These are phyloP conservation scores for Galerina marginata DNA, from an alignment of 768 basidiomycete genomes.

Conservation along the genomic window DNA sequence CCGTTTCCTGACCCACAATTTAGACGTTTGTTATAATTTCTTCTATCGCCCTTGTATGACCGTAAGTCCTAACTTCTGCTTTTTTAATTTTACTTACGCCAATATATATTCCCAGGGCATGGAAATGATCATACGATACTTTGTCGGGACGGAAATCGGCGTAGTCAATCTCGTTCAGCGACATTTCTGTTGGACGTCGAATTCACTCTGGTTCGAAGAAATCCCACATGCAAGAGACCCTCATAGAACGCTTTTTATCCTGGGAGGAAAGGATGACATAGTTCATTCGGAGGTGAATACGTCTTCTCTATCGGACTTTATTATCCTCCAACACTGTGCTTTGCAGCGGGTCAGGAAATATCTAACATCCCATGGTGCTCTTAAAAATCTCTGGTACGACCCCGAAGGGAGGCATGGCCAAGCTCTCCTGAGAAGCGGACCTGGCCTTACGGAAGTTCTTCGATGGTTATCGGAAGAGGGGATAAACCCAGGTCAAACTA, in stretches of 20 bases:
- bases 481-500: not conserved
- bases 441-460: conserved; percentile 61
- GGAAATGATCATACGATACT: conserved; percentile 85
- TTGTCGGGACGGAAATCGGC: conserved; percentile 87
- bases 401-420: conserved; percentile 67
- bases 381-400: conserved; percentile 69
- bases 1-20: not conserved
- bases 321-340: not conserved
- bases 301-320: not conserved
- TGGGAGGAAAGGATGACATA: conserved; percentile 86
- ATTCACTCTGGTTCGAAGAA: conserved; percentile 90
- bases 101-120: conserved; percentile 55
- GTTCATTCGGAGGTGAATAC: conserved; percentile 67
- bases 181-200: conserved; percentile 86
- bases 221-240: conserved; percentile 81
- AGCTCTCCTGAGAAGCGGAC: conserved; percentile 56
- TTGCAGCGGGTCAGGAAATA: conserved; percentile 75
- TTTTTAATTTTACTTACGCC: not conserved
- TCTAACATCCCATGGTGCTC: conserved; percentile 74
- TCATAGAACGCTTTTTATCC: conserved; percentile 68
- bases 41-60: conserved; percentile 73
- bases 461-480: conserved; percentile 58
- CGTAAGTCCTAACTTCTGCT: conserved; percentile 43
- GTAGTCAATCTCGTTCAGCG: conserved; percentile 84
- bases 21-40: conserved; percentile 92